Base-by-base conservation (phyloP, 805 yeast species). In the Komagataella kurtzmanii region DNA sequence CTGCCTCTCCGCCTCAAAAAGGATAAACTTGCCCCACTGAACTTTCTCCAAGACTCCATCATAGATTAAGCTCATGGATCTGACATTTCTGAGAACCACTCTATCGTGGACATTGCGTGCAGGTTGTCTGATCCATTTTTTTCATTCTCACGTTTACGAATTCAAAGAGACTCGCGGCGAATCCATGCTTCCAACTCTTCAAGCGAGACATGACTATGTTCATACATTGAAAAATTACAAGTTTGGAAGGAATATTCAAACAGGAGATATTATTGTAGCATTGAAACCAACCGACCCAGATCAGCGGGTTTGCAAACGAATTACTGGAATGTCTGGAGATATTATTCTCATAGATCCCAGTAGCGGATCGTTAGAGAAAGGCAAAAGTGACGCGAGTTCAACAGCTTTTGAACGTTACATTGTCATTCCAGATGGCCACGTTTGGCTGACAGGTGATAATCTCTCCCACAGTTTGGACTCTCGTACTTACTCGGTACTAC, bases 371-470 rank as follows among this genome's bases (percentile, higher is more conserved):
- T 57, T 77, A 36, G 67, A 75, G 6, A 65, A 68, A 17, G 49
- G 56, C 46, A 45, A 21, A 24, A 2, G 47, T 8, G 51, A 50
- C 3, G 12, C 23, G 52, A 56, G 62, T 6, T 59, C 65, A 2
- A 45, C 57, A 2, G 64, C 65, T 49, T 75, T 74, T 7, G 72
- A 62, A 56, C 72, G 77, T 60, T 88, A 72, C 64, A 81, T 91
- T 7, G 73, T 70, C 52, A 90, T 93, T 0, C 99, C 99, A 1
- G 79, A 82, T 57, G 99, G 99, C 2, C 99, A 93, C 66, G 86
- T 88, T 49, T 93, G 98, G 98, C 83, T 90, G 3, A 88, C 97
- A 0, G 99, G 99, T 1, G 99, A 93, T 61, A 93, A 93, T 61
- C 66, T 91, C 53, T 76, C 88, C 24, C 88, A 83, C 57, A 87